Percentiles rank a stretch among this genome's conserved stretches.
Evolutionary conservation across 352 stramenopile species (phyloP).

Genomic region (Pythium oligandrum): DNA sequence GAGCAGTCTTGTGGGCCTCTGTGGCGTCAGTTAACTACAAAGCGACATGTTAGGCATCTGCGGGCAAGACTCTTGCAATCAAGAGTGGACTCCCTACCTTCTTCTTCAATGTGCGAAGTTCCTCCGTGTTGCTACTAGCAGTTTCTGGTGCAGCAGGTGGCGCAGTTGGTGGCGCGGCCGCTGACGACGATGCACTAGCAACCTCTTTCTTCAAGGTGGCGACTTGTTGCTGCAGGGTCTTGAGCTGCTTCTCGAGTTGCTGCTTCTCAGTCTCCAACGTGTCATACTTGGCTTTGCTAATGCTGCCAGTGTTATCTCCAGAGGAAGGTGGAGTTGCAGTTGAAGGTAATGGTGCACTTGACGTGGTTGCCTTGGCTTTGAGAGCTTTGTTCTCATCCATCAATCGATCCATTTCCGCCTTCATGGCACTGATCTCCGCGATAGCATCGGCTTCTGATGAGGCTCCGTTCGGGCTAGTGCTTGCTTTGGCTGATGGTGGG

Average conservation of each 20-base stretch:
- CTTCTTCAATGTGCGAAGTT: slow-evolving; percentile 42
- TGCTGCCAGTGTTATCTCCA: slow-evolving; percentile 14
- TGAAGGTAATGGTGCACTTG: background rate
- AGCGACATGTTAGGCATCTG: slow-evolving; percentile 7
- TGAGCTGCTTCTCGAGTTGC: slow-evolving; percentile 50
- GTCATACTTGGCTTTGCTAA: slow-evolving; percentile 36
- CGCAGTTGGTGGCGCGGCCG: slow-evolving; percentile 7
- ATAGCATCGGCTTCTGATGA: slow-evolving; percentile 37
- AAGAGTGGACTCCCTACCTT: slow-evolving; percentile 28
- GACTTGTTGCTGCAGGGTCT: slow-evolving; percentile 58
- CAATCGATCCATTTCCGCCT: slow-evolving; percentile 66
- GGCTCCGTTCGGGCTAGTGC: background rate
- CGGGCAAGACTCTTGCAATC: background rate
- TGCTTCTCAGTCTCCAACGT: slow-evolving; percentile 52
- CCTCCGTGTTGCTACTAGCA: slow-evolving; percentile 20
- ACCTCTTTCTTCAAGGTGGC: slow-evolving; percentile 25
- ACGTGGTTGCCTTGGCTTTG: slow-evolving; percentile 16
- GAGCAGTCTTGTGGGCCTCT: slow-evolving; percentile 20
- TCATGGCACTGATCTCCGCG: slow-evolving; percentile 64
- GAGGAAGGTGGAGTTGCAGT: background rate
- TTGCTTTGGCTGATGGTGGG: slow-evolving; percentile 9
- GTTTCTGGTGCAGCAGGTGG: slow-evolving; percentile 17
- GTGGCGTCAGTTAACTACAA: slow-evolving; percentile 36
- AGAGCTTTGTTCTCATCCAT: slow-evolving; percentile 65
- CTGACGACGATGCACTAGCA: slow-evolving; percentile 7